A percentile compares a stretch with the other conserved stretches of the same genome.
phyloP scores from a whole-genome alignment of 2,329 filamentous ascomycete species.

The Fusarium liriodendri region DNA sequence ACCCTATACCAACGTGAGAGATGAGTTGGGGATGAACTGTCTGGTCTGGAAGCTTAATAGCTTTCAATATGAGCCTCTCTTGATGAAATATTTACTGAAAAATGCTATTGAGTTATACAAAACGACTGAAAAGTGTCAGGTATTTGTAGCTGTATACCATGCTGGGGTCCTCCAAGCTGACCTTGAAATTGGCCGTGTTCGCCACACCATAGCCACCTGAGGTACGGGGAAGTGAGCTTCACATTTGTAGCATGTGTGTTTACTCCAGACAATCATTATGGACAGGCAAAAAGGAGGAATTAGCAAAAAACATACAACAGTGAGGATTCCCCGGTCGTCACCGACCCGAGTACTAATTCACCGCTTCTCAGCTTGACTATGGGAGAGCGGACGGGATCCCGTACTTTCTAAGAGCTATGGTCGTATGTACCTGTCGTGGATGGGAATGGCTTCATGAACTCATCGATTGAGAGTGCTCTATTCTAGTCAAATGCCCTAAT shows the following conservation, averaged over 20 bases:
- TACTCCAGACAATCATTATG: rapidly evolving
- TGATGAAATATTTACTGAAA: not conserved
- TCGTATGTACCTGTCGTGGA: not conserved
- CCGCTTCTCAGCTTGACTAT: slow-evolving; percentile 4
- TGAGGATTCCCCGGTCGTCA: slow-evolving; percentile 8
- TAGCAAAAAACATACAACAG: slow-evolving; percentile 1
- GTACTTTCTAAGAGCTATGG: slow-evolving; percentile 4
- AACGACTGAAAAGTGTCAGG: not conserved
- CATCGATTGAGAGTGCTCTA: not conserved
- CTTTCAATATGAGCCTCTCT: not conserved
- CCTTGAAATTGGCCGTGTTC: not conserved
- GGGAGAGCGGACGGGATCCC: slow-evolving; percentile 1
- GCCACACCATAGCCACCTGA: not conserved
- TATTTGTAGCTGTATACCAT: not conserved
- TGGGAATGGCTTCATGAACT: not conserved
- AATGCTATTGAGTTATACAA: not conserved
- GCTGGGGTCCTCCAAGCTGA: not conserved
- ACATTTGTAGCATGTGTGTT: not conserved
- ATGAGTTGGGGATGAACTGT: not conserved
- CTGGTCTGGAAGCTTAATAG: not conserved
- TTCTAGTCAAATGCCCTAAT: not conserved
- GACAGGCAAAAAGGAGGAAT: not conserved
- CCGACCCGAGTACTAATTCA: slow-evolving; percentile 8
- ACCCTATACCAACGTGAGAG: not conserved
- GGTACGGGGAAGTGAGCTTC: not conserved